Evolutionary conservation across 139 green algal species (phyloP).

Genomic region (Parachlorella kessleri): DNA sequence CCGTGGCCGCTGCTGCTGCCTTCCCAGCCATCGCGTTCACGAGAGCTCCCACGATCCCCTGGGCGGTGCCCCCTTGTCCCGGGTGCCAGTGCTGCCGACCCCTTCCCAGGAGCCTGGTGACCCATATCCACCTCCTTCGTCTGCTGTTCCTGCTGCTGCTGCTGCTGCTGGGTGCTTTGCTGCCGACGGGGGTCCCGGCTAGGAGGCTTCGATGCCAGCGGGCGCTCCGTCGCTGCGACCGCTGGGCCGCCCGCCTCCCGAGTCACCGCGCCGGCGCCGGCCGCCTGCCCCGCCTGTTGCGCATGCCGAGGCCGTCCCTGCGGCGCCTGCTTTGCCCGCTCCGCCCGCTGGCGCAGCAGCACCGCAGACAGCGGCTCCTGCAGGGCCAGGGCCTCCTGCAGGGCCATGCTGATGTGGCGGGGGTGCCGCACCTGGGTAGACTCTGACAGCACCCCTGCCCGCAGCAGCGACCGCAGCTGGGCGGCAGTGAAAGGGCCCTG

Average conservation of each 20-base stretch:
- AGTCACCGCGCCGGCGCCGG: no score
- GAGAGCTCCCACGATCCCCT: no score
- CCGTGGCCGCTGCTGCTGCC: no score
- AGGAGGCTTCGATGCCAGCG: not conserved
- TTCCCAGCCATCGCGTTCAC: no score
- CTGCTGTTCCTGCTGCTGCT: not conserved
- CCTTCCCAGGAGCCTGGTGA: no score
- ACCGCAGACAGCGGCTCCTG: slow-evolving; percentile 4
- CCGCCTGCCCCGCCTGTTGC: not conserved
- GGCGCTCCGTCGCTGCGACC: no score
- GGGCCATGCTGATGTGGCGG: not conserved
- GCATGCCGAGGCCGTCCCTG: no score
- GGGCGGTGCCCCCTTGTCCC: no score
- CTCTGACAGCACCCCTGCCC: not conserved
- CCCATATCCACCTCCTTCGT: no score
- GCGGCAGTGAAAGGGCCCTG: slow-evolving; percentile 28
- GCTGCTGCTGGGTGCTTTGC: not conserved
- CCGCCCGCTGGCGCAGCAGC: slow-evolving; percentile 14
- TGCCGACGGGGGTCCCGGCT: not conserved
- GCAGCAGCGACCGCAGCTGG: slow-evolving; percentile 29
- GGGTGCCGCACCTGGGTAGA: not conserved
- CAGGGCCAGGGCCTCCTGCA: slow-evolving; percentile 8
- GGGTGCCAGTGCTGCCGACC: no score
- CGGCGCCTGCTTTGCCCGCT: not conserved
- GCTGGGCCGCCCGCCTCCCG: no score